phyloP scores from a whole-genome alignment of 208 protist genomes.

The Trypanosoma congolense region DNA sequence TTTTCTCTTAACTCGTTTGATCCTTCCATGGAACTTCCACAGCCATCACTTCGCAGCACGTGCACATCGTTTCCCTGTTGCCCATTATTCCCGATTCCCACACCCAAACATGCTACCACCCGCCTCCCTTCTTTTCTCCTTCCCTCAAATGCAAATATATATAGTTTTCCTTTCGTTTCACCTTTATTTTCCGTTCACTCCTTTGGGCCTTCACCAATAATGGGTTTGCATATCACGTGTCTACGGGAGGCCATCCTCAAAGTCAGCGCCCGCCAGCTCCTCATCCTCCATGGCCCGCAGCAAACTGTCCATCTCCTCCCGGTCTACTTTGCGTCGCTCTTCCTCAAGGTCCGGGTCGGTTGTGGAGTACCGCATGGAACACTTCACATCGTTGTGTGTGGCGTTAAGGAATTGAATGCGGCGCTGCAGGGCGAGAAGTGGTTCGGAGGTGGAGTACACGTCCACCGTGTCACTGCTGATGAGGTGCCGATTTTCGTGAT shows the following conservation, averaged over 20 bases:
- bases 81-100: too few species aligned
- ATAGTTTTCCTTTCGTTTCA: too few species aligned
- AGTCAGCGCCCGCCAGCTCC: slow-evolving; percentile 65
- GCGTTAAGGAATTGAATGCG: slow-evolving; percentile 94
- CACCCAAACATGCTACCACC: background rate
- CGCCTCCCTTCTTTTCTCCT: background rate
- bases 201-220: background rate
- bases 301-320: slow-evolving; percentile 24
- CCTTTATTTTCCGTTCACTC: slow-evolving; percentile 5
- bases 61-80: too few species aligned
- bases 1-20: too few species aligned
- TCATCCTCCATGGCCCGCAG: slow-evolving; percentile 62
- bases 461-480: slow-evolving; percentile 92
- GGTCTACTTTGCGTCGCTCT: slow-evolving; percentile 69
- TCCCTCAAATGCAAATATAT: background rate
- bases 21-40: too few species aligned
- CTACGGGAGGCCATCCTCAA: slow-evolving; percentile 76
- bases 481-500: slow-evolving; percentile 91
- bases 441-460: slow-evolving; percentile 96
- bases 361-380: slow-evolving; percentile 84
- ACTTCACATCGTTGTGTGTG: slow-evolving; percentile 94
- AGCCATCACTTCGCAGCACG: too few species aligned
- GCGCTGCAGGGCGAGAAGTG: slow-evolving; percentile 90
- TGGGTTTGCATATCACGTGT: background rate
- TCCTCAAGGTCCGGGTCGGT: slow-evolving; percentile 76